Evolutionary conservation across 2,329 filamentous ascomycete genomes (phyloP).

Genomic region (Phyllosticta paracitricarpa): DNA sequence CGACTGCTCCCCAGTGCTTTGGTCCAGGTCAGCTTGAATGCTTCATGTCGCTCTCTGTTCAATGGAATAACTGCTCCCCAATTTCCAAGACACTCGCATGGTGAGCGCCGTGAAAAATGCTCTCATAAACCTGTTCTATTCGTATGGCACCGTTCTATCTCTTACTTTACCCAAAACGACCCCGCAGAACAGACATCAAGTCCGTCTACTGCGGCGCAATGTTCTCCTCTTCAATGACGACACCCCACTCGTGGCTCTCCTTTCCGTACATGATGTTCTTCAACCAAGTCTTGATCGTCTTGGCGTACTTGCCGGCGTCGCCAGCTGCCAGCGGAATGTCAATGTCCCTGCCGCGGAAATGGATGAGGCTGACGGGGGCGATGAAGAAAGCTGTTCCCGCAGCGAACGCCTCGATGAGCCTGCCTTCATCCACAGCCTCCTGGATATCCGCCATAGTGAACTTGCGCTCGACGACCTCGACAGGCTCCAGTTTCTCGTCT

Average conservation of each 20-base stretch:
- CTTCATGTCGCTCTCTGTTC: too few relatives aligned
- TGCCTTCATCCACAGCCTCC: slow-evolving; percentile 62
- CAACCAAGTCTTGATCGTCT: slow-evolving; percentile 36
- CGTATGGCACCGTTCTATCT: neutral
- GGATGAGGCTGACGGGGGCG: slow-evolving; percentile 35
- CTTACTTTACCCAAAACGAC: neutral
- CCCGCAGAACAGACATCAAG: neutral
- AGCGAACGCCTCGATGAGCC: slow-evolving; percentile 75
- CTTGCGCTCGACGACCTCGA: slow-evolving; percentile 69
- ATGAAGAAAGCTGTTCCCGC: slow-evolving; percentile 65
- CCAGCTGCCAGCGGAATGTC: slow-evolving; percentile 33
- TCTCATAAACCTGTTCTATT: neutral
- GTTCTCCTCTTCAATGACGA: slow-evolving; percentile 31
- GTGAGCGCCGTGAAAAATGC: neutral
- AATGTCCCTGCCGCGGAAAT: slow-evolving; percentile 35
- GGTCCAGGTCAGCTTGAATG: too few relatives aligned
- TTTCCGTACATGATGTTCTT: slow-evolving; percentile 41
- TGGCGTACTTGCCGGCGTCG: slow-evolving; percentile 33
- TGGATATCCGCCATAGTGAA: slow-evolving; percentile 74
- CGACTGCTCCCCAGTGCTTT: too few relatives aligned
- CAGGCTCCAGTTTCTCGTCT: slow-evolving; percentile 24
- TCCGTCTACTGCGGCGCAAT: neutral
- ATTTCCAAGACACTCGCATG: too few relatives aligned
- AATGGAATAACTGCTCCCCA: too few relatives aligned
- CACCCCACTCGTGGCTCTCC: slow-evolving; percentile 37